Base-by-base conservation (phyloP, 1,139 yeast species). In the Casaregolazyma lundiana region DNA sequence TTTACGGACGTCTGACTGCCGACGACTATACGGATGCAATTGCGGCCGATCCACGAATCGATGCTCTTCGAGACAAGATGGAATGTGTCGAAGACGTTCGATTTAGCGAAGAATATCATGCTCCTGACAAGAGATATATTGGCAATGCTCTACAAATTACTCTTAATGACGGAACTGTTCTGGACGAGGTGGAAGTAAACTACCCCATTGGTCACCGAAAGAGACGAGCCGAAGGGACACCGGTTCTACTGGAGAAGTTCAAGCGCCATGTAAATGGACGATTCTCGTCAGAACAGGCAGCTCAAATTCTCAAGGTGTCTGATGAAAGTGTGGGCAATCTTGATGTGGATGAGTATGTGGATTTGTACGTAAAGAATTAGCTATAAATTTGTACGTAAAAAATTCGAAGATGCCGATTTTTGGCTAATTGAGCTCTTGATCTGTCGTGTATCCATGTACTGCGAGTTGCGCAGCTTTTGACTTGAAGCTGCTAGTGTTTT, bases 221-320 rank as follows among this genome's bases (percentile, higher is more conserved):
- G 56, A 73, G 82, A 62, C 69, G 82, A 51, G 76, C 73, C 47
- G 82, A 77, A 58, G 82, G 82, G 26, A 75, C 75, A 44, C 81
- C 82, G 17, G 72, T 77, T 15, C 59, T 78, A 51, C 62, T 74
- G 46, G 60, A 67, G 46, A 77, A 77, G 65, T 77, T 76, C 52
- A 71, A 72, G 57, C 70, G 70, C 41, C 81, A 77, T 58, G 64
- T 77, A 44, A 58, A 64, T 17, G 77, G 75, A 44, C 70, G 76
- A 50, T 72, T 73, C 51, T 60, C 60, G 13, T 68, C 66, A 38
- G 56, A 53, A 22, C 70, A 66, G 54, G 76, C 67, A 40, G 58
- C 65, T 38, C 51, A 62, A 46, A 75, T 77, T 49, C 58, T 75
- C 47, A 57, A 61, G 15, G 65, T 58, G 47, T 58, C 66, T 35